Base-by-base conservation (phyloP, 306 rosid species). In the Prosopis cineraria region DNA sequence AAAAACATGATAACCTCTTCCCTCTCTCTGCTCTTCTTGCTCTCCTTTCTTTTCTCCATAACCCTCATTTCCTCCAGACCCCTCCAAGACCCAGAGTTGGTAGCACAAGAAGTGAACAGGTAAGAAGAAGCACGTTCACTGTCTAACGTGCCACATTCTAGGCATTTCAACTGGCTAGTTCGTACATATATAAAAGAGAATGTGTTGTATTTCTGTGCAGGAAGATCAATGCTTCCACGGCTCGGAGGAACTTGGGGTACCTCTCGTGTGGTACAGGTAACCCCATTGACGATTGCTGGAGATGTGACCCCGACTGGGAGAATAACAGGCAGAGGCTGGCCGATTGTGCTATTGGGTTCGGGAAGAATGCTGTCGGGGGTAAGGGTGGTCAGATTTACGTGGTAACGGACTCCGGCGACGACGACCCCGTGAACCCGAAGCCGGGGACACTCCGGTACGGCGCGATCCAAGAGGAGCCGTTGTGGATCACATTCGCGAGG, bases 231-330 rank as follows among this genome's bases (percentile, higher is more conserved):
- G 97, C 84, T 6, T 81, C 98, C 0, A n/a, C 55, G 0, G 64
- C 80, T 0, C 82, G 98, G 85, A 85, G 98, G 86, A 90, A 80
- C 56, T 55, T 94, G 82, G 97, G 87, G 5, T 94, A 89, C 73
- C 79, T 94, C 0, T 94, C 98, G 0, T 94, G 98, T 17, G 97
- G 92, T 12, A 84, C 79, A 5, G 98, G 98, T 0, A 94, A 94
- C 84, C 98, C 98, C 1, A 94, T 94, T 69, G 98, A 94, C 70
- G 98, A 94, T 73, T 94, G 98, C 72, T 94, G 98, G 98, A 80
- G 98, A 53, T 94, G 98, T 74, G 97, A 94, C 50, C 73, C 91
- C 0, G 82, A 89, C 22, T 94, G 98, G 98, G 93, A 89, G 85
- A 65, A 83, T 27, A 92, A 94, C 73, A 75, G 98, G 10, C 98